phyloP scores from a whole-genome alignment of 352 stramenopile species.

The Plasmopara halstedii region DNA sequence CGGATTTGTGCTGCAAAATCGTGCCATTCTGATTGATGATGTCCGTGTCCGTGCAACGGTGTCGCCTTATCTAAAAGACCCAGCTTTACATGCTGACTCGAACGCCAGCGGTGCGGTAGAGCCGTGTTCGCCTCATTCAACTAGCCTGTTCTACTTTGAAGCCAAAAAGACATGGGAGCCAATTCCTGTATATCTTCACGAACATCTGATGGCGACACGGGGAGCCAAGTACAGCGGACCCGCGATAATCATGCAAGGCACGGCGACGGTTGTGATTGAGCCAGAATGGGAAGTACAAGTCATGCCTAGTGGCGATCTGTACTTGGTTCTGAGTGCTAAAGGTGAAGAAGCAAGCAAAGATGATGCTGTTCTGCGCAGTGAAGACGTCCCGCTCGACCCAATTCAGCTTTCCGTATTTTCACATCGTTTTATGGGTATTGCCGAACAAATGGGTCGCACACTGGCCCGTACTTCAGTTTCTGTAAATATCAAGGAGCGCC shows the following conservation, averaged over 20 bases:
- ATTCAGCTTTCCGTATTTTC: conserved; percentile 97
- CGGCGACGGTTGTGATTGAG: conserved; percentile 97
- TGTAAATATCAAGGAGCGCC: conserved; percentile 99
- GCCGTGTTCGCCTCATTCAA: conserved; percentile 42
- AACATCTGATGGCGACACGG: conserved; percentile 76
- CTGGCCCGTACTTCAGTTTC: conserved; percentile 94
- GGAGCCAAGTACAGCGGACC: conserved; percentile 79
- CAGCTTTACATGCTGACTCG: conserved; percentile 8
- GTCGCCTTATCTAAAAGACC: conserved; percentile 58
- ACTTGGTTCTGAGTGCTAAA: conserved; percentile 64
- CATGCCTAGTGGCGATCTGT: conserved; percentile 92
- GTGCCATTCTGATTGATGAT: conserved; percentile 94
- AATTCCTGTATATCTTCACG: conserved; percentile 91
- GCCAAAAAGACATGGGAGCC: conserved; percentile 68
- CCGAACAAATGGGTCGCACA: conserved; percentile 98
- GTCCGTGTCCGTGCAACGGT: conserved; percentile 94
- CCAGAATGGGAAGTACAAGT: conserved; percentile 91
- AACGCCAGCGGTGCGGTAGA: conserved; percentile 11
- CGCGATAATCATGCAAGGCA: conserved; percentile 97
- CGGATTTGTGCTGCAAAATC: conserved; percentile 93
- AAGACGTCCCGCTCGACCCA: conserved; percentile 80
- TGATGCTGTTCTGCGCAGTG: conserved; percentile 7
- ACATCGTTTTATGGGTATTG: conserved; percentile 99
- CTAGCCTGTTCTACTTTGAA: conserved; percentile 74
- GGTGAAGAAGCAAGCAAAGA: conserved; percentile 18